Evolutionary conservation across 1,284 basidiomycete species (phyloP), one percentile per base, ranked within the genome.

Genomic region (Singerocomus inundabilis): DNA sequence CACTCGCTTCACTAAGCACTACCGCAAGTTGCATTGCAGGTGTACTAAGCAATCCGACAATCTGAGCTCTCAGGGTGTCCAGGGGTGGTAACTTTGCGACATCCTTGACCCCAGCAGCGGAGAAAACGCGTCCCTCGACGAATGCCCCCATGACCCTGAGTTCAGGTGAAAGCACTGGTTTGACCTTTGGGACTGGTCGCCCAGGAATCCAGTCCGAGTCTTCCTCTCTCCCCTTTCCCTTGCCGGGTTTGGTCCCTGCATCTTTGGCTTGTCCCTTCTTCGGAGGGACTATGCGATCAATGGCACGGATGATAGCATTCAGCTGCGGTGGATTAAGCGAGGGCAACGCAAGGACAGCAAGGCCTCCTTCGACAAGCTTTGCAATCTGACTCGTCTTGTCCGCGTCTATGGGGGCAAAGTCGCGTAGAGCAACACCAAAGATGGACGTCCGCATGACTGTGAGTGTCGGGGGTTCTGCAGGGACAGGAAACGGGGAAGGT

Each of bases 121-220:
- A 71, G 66, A 89, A 81, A 48, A 90, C 77, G 57, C 77, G 72
- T 26, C 86, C 84, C 60, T 91, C 89, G 51, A 91, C 78, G 50
- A 91, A 69, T 35, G 85, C 88, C 16, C 88, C 89, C 51, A 88
- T 74, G n/a, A 91, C 67, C 59, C 71, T 78, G 49, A 91, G 64
- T 62, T 86, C 82, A 5, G 88, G 88, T 13, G 73, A 68, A 50
- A 80, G 66, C 26, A 72, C 67, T 44, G 79, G 76, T 45, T 73
- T 73, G 55, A 77, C 68, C 44, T 74, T 78, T 69, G 83, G 86
- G 58, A 77, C 71, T 56, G 83, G 75, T 54, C 84, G 72, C 21
- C 88, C 87, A 21, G 21, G 21, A 21, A 21, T 21, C 21, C 21
- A 21, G 21, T 21, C 21, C 21, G 21, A 21, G 21, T 21, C 21